A percentile compares a stretch with the other conserved stretches of the same genome.
Conservation (phyloP, 1,284 basidiomycete genomes). For the Chiua sp. region DNA sequence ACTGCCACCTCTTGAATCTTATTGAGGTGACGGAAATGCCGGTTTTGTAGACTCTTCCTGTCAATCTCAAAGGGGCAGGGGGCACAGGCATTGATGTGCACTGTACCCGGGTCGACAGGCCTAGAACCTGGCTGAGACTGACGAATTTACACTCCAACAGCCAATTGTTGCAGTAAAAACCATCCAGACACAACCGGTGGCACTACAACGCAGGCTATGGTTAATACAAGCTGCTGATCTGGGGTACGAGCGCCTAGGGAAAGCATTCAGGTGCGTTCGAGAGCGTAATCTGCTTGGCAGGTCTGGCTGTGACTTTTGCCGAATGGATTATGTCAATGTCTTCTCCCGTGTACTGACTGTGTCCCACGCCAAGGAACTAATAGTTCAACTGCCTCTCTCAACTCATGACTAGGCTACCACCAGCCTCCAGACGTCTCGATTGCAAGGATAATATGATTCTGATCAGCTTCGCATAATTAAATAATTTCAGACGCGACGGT, state of each 20-base stretch:
- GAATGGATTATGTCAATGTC: no score
- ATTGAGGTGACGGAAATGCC: neutral
- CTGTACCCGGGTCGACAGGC: no score
- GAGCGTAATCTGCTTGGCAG: no score
- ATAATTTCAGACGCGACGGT: neutral
- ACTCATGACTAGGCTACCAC: no score
- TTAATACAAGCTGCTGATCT: no score
- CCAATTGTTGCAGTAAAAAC: neutral
- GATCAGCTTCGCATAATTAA: neutral
- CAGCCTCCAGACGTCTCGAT: no score
- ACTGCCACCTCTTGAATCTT: neutral
- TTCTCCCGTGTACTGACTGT: no score
- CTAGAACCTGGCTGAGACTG: neutral
- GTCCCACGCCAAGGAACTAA: neutral
- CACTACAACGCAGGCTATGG: neutral
- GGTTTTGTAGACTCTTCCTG: neutral
- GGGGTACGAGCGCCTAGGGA: no score
- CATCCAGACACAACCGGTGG: neutral
- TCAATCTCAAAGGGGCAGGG: neutral
- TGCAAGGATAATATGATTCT: neutral
- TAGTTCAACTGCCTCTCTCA: neutral
- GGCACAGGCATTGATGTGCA: neutral
- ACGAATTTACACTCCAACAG: neutral
- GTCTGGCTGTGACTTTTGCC: neutral
- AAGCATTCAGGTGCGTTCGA: no score